A percentile compares a stretch with the other conserved stretches of the same genome.
phyloP scores from a whole-genome alignment of 176 grass and related monocot species.

The Carex scoparia region DNA sequence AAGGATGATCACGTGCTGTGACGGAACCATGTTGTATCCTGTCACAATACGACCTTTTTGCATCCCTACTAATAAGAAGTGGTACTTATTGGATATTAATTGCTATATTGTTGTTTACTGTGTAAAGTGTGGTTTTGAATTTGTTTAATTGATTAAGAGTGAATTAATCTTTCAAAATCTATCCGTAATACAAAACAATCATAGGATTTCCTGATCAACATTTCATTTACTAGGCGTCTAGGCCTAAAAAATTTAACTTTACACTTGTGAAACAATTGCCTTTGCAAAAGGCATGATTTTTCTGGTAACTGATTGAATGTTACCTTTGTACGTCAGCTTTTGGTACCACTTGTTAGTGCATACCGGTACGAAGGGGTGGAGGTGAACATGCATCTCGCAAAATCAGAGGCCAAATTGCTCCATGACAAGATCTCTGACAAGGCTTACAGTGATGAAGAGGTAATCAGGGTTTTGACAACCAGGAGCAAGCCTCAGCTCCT shows the following conservation, averaged over 20 bases:
- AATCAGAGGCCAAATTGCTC: conserved; percentile 83
- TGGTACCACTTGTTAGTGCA: conserved; percentile 79
- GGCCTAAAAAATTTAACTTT: neutral
- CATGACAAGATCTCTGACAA: conserved; percentile 81
- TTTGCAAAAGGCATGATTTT: neutral
- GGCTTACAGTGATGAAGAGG: conserved; percentile 65
- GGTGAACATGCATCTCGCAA: conserved; percentile 61
- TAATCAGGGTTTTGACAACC: conserved; percentile 76
- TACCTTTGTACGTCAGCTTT: conserved; percentile 44
- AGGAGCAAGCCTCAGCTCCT: conserved; percentile 85
- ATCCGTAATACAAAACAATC: neutral
- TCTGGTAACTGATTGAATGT: neutral
- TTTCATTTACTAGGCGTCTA: too few relatives aligned
- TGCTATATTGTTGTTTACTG: neutral
- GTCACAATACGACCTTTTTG: too few relatives aligned
- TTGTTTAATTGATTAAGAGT: neutral
- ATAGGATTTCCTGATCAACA: too few relatives aligned
- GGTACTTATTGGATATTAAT: neutral
- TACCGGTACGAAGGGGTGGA: conserved; percentile 70
- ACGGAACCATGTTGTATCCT: too few relatives aligned
- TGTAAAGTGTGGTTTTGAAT: neutral
- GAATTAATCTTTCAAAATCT: neutral
- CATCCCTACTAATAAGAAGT: too few relatives aligned
- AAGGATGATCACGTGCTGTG: too few relatives aligned
- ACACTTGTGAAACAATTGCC: neutral